Evolutionary conservation across 2,329 filamentous ascomycete genomes (phyloP), one percentile per base, ranked within the genome.

Genomic region (Ceratocystis lukuohia): DNA sequence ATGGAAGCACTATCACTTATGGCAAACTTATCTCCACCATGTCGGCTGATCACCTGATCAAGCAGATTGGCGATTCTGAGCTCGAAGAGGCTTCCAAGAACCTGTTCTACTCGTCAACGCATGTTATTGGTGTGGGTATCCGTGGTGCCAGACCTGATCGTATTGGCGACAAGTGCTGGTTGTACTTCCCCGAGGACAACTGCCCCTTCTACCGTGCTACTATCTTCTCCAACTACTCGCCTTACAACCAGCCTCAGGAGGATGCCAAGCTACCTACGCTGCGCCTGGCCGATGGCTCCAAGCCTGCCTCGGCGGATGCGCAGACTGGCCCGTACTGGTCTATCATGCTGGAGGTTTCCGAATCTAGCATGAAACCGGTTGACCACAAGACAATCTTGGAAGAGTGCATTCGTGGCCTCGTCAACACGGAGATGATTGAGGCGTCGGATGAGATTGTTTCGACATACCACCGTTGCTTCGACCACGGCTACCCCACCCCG

Each of bases 151-250:
- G 94, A 71, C 94, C 94, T 48, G 91, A 96, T 77, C 88, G 91
- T 75, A 99, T 99, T 72, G 94, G 94, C 71, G 94, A 99, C 82
- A 99, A 97, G 84, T 99, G 94, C 86, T 99, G 94, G 92, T 82
- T 99, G 71, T 99, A 99, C 85, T 99, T 97, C 86, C 94, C 94
- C 69, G 94, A 99, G 78, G 88, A 96, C 77, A 88, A 99, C 84
- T 96, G 91, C 82, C 91, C 91, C 75, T 99, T 99, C 84, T 99
- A 99, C 84, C 90, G 94, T 72, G 94, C 94, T 74, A 99, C 94
- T 74, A 97, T 99, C 80, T 99, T 99, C 85, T 97, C 93, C 78
- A 99, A 99, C 85, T 99, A 99, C 84, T 97, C 94, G 25, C 94
- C 93, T 65, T 87, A 96, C 85, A 99, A 99, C 83, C 94, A 97